phyloP scores from a whole-genome alignment of 148 eudicot species.

The Diospyros kaki region DNA sequence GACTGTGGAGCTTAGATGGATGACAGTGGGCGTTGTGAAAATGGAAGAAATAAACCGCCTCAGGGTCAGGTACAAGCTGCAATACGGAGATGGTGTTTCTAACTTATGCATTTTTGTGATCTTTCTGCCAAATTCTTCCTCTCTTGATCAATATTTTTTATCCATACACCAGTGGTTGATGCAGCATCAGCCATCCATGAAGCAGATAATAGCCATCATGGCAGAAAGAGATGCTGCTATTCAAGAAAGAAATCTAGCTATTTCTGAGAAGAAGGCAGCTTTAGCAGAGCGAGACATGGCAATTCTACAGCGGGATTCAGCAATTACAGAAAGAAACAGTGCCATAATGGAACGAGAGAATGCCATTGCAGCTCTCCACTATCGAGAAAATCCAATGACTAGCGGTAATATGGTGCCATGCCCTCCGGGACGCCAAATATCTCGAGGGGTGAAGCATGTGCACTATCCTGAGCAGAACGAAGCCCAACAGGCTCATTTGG shows the following conservation, averaged over 20 bases:
- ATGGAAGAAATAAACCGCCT: conserved; percentile 72
- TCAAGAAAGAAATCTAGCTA: conserved; percentile 85
- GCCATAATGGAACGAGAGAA: conserved; percentile 83
- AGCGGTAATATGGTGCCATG: conserved; percentile 37
- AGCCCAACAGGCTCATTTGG: conserved; percentile 34
- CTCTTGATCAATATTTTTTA: conserved; percentile 8
- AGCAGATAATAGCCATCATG: conserved; percentile 92
- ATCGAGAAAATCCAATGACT: conserved; percentile 53
- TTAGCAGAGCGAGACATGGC: conserved; percentile 88
- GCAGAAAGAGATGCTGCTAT: conserved; percentile 92
- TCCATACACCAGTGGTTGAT: conserved; percentile 63
- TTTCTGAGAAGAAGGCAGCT: conserved; percentile 84
- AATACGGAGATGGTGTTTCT: background rate
- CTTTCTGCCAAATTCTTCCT: background rate
- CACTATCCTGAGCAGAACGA: conserved; percentile 56
- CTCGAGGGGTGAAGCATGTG: conserved; percentile 59
- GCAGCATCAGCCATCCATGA: conserved; percentile 97
- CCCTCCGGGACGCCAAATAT: conserved; percentile 60
- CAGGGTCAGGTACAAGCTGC: conserved; percentile 65
- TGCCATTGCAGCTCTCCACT: conserved; percentile 76
- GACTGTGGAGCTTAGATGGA: conserved; percentile 47
- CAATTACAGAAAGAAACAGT: conserved; percentile 69
- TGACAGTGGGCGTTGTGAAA: conserved; percentile 71
- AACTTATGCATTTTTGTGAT: background rate
- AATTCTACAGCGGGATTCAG: conserved; percentile 75